phyloP scores from a whole-genome alignment of 2,329 filamentous ascomycete species.

The Epichloe scottii region DNA sequence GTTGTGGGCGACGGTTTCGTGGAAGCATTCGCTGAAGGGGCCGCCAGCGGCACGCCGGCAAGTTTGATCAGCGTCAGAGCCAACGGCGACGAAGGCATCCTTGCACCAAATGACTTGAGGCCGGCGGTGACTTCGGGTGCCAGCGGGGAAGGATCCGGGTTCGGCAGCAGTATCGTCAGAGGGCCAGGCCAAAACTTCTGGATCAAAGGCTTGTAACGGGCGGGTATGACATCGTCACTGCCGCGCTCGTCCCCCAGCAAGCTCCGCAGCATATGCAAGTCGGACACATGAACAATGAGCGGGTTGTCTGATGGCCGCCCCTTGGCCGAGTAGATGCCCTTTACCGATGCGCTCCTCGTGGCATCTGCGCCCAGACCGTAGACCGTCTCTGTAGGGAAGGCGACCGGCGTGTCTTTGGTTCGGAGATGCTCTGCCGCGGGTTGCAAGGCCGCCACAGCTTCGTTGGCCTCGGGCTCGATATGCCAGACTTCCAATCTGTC shows the following conservation, averaged over 20 bases:
- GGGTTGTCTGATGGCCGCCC: constrained; percentile 88
- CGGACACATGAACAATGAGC: constrained; percentile 83
- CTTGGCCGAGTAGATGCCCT: constrained; percentile 87
- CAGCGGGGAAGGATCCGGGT: constrained; percentile 54
- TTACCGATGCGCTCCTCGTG: constrained; percentile 69
- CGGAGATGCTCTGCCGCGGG: constrained; percentile 56
- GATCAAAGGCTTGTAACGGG: constrained; percentile 68
- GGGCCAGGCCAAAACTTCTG: constrained; percentile 87
- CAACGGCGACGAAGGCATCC: constrained; percentile 78
- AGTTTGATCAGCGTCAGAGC: constrained; percentile 78
- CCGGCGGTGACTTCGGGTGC: constrained; percentile 89
- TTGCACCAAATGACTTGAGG: constrained; percentile 71
- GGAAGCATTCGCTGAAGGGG: constrained; percentile 87
- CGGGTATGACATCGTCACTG: constrained; percentile 42
- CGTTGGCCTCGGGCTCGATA: constrained; percentile 18
- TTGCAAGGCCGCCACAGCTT: constrained; percentile 32
- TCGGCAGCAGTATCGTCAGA: constrained; percentile 77
- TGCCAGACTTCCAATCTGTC: constrained; percentile 31
- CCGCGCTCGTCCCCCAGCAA: constrained; percentile 37
- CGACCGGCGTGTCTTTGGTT: constrained; percentile 62
- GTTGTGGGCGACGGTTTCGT: constrained; percentile 87
- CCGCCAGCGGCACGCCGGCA: constrained; percentile 68
- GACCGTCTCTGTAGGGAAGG: constrained; percentile 94
- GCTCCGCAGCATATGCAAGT: constrained; percentile 59
- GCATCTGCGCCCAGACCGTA: constrained; percentile 96